These are phyloP conservation scores for Santalum album DNA, from an alignment of 164 flowering plant genomes.

Conservation along the genomic window DNA sequence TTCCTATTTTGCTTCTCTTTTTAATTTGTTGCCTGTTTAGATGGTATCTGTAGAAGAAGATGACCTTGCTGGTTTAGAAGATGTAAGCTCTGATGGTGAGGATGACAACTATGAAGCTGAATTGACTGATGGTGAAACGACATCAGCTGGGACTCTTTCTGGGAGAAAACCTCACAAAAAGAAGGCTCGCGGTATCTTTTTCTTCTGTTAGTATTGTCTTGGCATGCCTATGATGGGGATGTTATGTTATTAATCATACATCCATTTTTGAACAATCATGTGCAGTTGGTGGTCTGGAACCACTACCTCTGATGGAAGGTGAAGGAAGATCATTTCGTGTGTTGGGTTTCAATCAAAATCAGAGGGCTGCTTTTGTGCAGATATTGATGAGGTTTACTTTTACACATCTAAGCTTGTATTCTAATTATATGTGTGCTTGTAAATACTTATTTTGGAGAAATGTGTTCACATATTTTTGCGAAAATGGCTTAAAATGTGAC, in stretches of 20 bases:
- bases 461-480: too few species aligned
- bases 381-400: constrained; percentile 76
- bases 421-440: too few species aligned
- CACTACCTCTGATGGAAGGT: constrained; percentile 90
- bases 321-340: constrained; percentile 87
- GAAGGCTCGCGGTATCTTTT: constrained; percentile 54
- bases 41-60: constrained; percentile 96
- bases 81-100: constrained; percentile 85
- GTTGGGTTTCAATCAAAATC: constrained; percentile 83
- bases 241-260: neutral
- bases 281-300: constrained; percentile 52
- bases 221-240: neutral
- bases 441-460: too few species aligned
- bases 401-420: neutral
- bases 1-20: neutral
- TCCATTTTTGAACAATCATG: constrained; percentile 7
- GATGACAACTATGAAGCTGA: constrained; percentile 90
- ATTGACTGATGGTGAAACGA: constrained; percentile 50
- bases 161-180: constrained; percentile 49
- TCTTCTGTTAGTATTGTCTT: neutral
- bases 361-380: constrained; percentile 87
- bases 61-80: constrained; percentile 94
- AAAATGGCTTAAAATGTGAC: too few species aligned
- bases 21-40: constrained; percentile 25
- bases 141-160: constrained; percentile 31